A percentile compares a stretch with the other conserved stretches of the same genome.
These are phyloP conservation scores for Neocatenulostroma microsporum DNA, from an alignment of 2,329 filamentous ascomycete genomes.

Conservation along the genomic window DNA sequence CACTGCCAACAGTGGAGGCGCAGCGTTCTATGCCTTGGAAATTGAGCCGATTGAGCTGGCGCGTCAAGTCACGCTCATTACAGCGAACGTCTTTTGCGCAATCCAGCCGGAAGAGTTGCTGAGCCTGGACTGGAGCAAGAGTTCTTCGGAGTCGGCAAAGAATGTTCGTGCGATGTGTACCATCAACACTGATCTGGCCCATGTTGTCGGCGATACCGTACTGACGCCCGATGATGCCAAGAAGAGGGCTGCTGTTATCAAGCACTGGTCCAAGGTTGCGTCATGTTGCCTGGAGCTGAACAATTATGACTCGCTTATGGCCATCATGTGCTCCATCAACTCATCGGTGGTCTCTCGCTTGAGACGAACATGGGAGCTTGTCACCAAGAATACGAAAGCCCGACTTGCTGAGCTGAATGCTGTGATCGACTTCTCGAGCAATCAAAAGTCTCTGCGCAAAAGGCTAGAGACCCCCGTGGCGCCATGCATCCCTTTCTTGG, in stretches of 20 bases:
- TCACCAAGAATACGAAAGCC: constrained; percentile 75
- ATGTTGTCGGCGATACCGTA: constrained; percentile 88
- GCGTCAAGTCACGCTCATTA: constrained; percentile 84
- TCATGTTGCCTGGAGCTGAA: constrained; percentile 78
- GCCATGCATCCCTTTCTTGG: constrained; percentile 89
- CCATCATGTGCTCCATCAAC: constrained; percentile 89
- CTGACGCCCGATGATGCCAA: constrained; percentile 82
- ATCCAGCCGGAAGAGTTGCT: constrained; percentile 90
- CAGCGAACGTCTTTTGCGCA: constrained; percentile 82
- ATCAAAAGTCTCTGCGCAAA: constrained; percentile 78
- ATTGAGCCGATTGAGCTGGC: constrained; percentile 88
- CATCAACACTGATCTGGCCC: constrained; percentile 84
- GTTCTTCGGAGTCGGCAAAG: constrained; percentile 65
- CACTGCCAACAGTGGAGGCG: constrained; percentile 66
- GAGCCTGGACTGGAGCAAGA: constrained; percentile 90
- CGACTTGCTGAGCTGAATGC: constrained; percentile 69
- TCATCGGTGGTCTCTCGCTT: constrained; percentile 84
- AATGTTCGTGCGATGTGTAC: constrained; percentile 94
- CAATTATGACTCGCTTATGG: constrained; percentile 96
- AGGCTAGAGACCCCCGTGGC: constrained; percentile 71
- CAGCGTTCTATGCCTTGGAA: constrained; percentile 67
- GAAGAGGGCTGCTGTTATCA: constrained; percentile 82
- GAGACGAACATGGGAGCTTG: constrained; percentile 82
- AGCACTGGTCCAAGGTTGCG: constrained; percentile 97
- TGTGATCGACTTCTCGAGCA: constrained; percentile 84